A percentile compares a stretch with the other conserved stretches of the same genome.
Evolutionary conservation across 495 filamentous ascomycete genomes (phyloP).

Genomic region (Penicillium coffeae): DNA sequence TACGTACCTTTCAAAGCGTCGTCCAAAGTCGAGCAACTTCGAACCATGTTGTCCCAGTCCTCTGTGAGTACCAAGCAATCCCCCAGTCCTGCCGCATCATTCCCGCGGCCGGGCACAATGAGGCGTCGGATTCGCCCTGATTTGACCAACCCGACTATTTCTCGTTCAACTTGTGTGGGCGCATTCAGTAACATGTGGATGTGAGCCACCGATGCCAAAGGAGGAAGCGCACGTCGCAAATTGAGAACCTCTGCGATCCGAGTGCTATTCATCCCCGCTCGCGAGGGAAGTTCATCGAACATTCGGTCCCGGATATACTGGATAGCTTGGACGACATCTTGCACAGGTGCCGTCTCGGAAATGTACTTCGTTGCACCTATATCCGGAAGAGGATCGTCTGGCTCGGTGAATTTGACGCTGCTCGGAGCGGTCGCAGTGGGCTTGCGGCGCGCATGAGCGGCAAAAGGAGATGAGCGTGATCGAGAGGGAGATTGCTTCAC

Average conservation of each 20-base stretch:
- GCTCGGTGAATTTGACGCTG: conserved; percentile 34
- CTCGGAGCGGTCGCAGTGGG: conserved; percentile 33
- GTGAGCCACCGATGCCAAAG: conserved; percentile 67
- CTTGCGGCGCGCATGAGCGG: conserved; percentile 56
- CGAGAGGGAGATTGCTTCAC: conserved; percentile 15
- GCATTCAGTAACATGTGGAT: conserved; percentile 62
- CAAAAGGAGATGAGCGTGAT: conserved; percentile 45
- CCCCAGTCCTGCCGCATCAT: conserved; percentile 55
- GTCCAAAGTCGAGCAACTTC: conserved; percentile 39
- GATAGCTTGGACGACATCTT: conserved; percentile 63
- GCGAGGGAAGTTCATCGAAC: conserved; percentile 65
- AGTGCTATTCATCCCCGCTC: conserved; percentile 69
- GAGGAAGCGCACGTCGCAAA: conserved; percentile 61
- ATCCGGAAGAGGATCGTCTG: conserved; percentile 42
- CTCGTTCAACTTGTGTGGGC: conserved; percentile 68
- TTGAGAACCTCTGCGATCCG: conserved; percentile 69
- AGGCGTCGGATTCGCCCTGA: conserved; percentile 61
- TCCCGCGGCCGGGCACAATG: conserved; percentile 61
- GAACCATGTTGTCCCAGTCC: conserved; percentile 60
- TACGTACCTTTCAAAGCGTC: conserved; percentile 44
- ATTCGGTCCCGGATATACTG: conserved; percentile 57
- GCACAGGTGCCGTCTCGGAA: conserved; percentile 47
- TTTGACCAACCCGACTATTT: conserved; percentile 61
- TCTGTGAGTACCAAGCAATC: conserved; percentile 64
- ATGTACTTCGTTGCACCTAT: conserved; percentile 35